Base-by-base conservation (phyloP, 23 red algal genomes). In the Gracilaria caudata region DNA sequence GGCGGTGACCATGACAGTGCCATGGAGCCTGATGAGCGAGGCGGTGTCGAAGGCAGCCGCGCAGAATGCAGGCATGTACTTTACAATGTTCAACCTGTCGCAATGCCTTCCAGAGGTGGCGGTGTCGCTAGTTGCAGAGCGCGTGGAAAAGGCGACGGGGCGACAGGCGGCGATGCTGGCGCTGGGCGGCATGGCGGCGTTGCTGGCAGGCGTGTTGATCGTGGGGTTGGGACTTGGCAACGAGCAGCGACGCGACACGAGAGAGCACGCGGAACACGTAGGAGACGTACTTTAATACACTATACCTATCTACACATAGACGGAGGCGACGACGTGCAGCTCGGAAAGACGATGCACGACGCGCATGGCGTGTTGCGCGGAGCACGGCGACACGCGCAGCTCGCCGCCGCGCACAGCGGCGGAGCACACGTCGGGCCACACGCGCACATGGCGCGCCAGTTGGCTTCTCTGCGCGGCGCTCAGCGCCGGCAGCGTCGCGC, bases 1-100 rank as follows among this genome's bases (percentile, higher is more conserved):
- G 95, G 88, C 95, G 2, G 86, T 80, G 1, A 97, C 89, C 13
- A 97, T 97, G 83, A 93, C 95, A 10, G 84, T 97, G 25, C 93
- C 93, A 20, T 97, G 95, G 95, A 83, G 80, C 17, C 21, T 97
- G 36, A 87, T 93, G 73, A 82, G 89, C 26, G 80, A 78, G 45
- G 77, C 81, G 25, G 95, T 97, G 64, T 45, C 58, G 21, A 51
- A 25, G 0, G 51, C 25, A 26, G 89, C 64, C 28, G 79, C 89
- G 5, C 61, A 40, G 33, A 6, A 56, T 23, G 77, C 90, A 1
- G 90, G 90, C 1, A 43, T 79, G 26, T 94, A 86, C 44, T 68
- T 56, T 45, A 86, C 86, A 13, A 13, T 96, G 79, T 96, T 96
- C 81, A 96, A 96, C 54, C 38, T 86, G n/a, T 87, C 81, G 68